phyloP scores from a whole-genome alignment of 495 filamentous ascomycete genomes.

The Friedmanniomyces simplex region DNA sequence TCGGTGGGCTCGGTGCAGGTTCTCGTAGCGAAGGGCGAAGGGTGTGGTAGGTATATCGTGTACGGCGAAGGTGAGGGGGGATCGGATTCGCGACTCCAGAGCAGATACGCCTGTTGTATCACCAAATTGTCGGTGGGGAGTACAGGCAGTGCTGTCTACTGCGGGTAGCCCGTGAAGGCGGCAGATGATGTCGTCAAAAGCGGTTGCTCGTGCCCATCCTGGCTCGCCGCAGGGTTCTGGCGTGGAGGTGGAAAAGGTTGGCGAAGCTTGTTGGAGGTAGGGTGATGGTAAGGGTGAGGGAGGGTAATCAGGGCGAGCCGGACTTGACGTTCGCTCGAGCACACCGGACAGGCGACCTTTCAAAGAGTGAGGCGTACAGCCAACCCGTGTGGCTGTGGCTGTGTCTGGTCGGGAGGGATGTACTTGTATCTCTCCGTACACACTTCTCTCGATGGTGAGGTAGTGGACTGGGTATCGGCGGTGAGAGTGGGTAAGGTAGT shows the following conservation, averaged over 20 bases:
- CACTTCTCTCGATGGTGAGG: not conserved
- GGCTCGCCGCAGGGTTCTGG: not conserved
- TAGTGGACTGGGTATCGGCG: too few relatives aligned
- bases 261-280: not conserved
- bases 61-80: not conserved
- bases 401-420: not conserved
- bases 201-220: not conserved
- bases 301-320: not conserved
- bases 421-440: not conserved
- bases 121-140: not conserved
- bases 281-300: not conserved
- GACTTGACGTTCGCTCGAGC: not conserved
- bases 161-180: not conserved
- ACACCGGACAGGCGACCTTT: not conserved
- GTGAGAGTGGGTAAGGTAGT: too few relatives aligned
- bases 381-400: not conserved
- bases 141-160: constrained; percentile 1
- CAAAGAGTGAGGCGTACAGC: not conserved
- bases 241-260: not conserved
- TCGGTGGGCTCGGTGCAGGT: not conserved
- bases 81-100: not conserved
- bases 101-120: not conserved
- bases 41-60: not conserved
- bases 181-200: not conserved
- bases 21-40: not conserved